These are phyloP conservation scores for Pulveroboletus sp. DNA, from an alignment of 768 basidiomycete species.

Conservation along the genomic window DNA sequence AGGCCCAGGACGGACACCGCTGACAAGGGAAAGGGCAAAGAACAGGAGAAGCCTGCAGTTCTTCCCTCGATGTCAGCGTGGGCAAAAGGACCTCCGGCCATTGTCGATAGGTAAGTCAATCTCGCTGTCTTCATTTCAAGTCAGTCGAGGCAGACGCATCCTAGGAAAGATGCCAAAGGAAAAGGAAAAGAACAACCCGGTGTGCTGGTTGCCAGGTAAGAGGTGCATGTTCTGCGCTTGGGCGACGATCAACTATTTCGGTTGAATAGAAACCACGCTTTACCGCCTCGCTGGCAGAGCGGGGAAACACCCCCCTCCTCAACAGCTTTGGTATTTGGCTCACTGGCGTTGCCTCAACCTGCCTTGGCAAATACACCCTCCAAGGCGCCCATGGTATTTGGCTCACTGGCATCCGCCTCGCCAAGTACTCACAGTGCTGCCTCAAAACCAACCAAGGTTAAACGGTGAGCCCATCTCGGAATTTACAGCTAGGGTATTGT, in stretches of 20 bases:
- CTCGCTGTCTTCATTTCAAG: not conserved
- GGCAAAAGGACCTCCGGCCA: not conserved
- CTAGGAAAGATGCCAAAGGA: conserved; percentile 6
- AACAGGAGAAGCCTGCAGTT: not conserved
- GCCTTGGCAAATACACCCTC: not conserved
- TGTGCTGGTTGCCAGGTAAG: conserved; percentile 12
- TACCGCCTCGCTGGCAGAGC: not conserved
- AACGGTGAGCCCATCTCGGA: conserved; percentile 5
- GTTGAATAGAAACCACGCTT: not conserved
- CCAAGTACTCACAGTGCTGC: not conserved
- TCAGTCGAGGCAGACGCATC: not conserved
- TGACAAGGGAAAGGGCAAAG: not conserved
- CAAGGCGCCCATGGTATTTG: not conserved
- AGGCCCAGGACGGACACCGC: not conserved
- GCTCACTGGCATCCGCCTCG: not conserved
- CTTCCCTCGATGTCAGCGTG: not conserved
- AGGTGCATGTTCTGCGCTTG: not conserved
- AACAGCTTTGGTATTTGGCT: not conserved
- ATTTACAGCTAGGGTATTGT: conserved; percentile 31
- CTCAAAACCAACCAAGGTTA: not conserved
- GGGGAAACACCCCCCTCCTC: not conserved
- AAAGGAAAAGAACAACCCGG: not conserved
- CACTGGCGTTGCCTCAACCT: not conserved
- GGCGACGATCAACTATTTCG: not conserved
- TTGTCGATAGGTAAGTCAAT: not conserved